These are phyloP conservation scores for Hypoxylon perforatum DNA, from an alignment of 495 filamentous ascomycete genomes.

Conservation along the genomic window DNA sequence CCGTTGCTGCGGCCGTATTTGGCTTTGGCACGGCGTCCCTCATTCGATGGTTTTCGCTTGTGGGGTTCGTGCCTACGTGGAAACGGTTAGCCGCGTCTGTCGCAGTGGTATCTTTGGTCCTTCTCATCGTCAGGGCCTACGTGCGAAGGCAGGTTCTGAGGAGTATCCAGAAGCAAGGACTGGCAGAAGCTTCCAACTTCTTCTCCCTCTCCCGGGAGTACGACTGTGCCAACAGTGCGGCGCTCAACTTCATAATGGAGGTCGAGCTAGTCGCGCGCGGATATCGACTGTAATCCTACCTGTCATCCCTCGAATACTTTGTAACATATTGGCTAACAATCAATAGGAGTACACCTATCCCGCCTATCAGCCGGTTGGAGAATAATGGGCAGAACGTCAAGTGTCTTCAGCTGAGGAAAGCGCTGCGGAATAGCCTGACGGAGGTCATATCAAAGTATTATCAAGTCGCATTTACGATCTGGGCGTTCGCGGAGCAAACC, in stretches of 20 bases:
- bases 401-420: slow-evolving; percentile 80
- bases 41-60: slow-evolving; percentile 71
- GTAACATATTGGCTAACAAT: slow-evolving; percentile 51
- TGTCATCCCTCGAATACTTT: neutral
- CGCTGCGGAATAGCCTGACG: slow-evolving; percentile 73
- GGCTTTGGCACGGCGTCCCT: slow-evolving; percentile 80
- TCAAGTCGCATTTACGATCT: slow-evolving; percentile 71
- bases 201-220: slow-evolving; percentile 83
- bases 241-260: slow-evolving; percentile 90
- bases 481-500: slow-evolving; percentile 76
- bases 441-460: slow-evolving; percentile 76
- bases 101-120: slow-evolving; percentile 64
- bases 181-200: slow-evolving; percentile 78
- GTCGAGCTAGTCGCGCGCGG: slow-evolving; percentile 95
- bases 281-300: slow-evolving; percentile 80
- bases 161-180: slow-evolving; percentile 79
- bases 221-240: slow-evolving; percentile 81
- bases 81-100: slow-evolving; percentile 69
- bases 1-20: slow-evolving; percentile 59
- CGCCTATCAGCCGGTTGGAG: slow-evolving; percentile 85
- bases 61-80: slow-evolving; percentile 60
- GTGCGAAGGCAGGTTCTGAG: slow-evolving; percentile 86
- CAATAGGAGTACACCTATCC: slow-evolving; percentile 81
- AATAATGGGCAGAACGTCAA: slow-evolving; percentile 79
- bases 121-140: slow-evolving; percentile 74